These are phyloP conservation scores for Karstenula rhodostoma DNA, from an alignment of 2,329 filamentous ascomycete species.

Conservation along the genomic window DNA sequence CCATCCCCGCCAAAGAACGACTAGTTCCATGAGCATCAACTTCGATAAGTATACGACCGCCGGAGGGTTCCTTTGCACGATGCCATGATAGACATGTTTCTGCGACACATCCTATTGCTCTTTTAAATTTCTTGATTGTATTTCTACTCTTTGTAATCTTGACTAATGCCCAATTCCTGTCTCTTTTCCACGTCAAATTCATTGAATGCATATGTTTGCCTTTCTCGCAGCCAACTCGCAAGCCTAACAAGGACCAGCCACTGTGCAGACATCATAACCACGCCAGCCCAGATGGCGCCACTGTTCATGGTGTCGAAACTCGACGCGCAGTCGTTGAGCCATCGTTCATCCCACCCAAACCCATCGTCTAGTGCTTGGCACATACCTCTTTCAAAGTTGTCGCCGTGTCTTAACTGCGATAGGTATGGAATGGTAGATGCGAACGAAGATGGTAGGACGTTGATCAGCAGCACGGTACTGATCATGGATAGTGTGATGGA, in stretches of 20 bases:
- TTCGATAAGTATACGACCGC: slow-evolving; percentile 9
- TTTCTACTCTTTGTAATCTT: slow-evolving; percentile 10
- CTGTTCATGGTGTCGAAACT: slow-evolving; percentile 35
- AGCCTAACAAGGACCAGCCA: slow-evolving; percentile 45
- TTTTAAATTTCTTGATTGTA: neutral
- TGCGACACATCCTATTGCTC: neutral
- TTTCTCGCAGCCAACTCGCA: slow-evolving; percentile 34
- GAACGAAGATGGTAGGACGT: slow-evolving; percentile 33
- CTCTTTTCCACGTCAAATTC: slow-evolving; percentile 10
- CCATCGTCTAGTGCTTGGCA: slow-evolving; percentile 39
- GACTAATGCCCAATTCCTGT: slow-evolving; percentile 13
- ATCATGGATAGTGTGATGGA: slow-evolving; percentile 36
- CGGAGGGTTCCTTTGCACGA: slow-evolving; percentile 5
- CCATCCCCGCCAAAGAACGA: neutral
- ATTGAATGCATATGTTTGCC: neutral
- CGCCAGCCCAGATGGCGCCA: slow-evolving; percentile 29
- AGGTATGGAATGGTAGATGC: slow-evolving; percentile 31
- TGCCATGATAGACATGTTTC: neutral
- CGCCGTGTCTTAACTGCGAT: slow-evolving; percentile 32
- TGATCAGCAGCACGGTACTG: slow-evolving; percentile 36
- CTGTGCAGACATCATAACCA: slow-evolving; percentile 41
- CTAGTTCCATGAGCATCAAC: slow-evolving; percentile 4
- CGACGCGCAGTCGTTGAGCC: slow-evolving; percentile 38
- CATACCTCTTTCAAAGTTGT: slow-evolving; percentile 21
- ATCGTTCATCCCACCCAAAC: slow-evolving; percentile 39